These are phyloP conservation scores for Fomitopsis palustris DNA, from an alignment of 1,284 basidiomycete species.

Conservation along the genomic window DNA sequence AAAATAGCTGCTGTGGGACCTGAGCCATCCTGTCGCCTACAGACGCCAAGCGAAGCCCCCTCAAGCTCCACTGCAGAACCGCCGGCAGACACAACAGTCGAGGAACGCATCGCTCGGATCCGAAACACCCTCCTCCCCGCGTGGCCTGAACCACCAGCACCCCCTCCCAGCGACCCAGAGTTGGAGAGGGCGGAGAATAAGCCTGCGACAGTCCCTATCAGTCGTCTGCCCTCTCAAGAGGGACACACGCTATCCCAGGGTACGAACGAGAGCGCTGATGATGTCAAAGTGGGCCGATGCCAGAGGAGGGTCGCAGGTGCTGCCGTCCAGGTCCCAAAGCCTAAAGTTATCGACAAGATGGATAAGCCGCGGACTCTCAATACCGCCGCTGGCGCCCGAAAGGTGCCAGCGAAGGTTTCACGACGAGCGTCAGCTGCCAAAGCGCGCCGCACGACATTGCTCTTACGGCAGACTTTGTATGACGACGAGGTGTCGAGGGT, in stretches of 20 bases:
- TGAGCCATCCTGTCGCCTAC: background rate
- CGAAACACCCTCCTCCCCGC: constrained; percentile 16
- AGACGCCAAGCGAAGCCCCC: constrained; percentile 1
- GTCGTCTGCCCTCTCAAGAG: constrained; percentile 11
- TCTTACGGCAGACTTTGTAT: constrained; percentile 9
- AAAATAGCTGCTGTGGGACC: background rate
- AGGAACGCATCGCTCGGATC: constrained; percentile 21
- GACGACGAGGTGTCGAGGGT: constrained; percentile 22
- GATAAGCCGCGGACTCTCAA: background rate
- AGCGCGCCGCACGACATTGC: constrained; percentile 20
- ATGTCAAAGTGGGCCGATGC: background rate
- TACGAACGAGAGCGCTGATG: background rate
- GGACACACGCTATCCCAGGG: background rate
- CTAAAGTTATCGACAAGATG: background rate
- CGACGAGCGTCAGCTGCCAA: constrained; percentile 16
- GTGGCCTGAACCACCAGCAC: constrained; percentile 12
- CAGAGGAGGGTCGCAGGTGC: background rate
- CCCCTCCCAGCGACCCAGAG: constrained; percentile 7
- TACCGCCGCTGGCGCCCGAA: background rate
- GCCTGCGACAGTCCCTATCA: background rate
- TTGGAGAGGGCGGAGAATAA: background rate
- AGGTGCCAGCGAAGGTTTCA: constrained; percentile 12
- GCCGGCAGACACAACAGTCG: constrained; percentile 12
- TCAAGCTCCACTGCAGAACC: constrained; percentile 4
- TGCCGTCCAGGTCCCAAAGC: background rate